These are phyloP conservation scores for Pouteria glomerata DNA, from an alignment of 148 eudicot species.

Conservation along the genomic window DNA sequence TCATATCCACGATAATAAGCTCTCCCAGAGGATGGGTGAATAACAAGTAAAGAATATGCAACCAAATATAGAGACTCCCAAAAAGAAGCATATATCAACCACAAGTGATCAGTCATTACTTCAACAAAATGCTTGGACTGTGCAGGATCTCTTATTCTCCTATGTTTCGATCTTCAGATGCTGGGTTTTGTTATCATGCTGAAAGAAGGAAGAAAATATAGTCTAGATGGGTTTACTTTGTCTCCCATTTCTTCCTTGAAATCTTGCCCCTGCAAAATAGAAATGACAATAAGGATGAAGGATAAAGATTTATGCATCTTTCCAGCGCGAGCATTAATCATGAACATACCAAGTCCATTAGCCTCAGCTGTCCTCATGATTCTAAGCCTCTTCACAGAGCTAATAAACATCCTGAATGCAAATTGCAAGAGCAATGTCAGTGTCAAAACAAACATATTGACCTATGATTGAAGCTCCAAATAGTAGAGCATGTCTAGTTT, in stretches of 20 bases:
- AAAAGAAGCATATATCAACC: constrained; percentile 17
- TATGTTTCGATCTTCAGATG: not conserved
- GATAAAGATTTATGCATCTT: not conserved
- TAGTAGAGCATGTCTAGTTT: not conserved
- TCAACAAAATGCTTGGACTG: constrained; percentile 17
- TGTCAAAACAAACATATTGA: not conserved
- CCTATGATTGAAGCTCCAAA: not conserved
- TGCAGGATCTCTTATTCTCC: constrained; percentile 8
- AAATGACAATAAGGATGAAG: not conserved
- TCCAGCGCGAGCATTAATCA: not conserved
- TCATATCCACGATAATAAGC: constrained; percentile 8
- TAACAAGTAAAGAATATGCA: not conserved
- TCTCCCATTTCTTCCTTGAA: constrained; percentile 40
- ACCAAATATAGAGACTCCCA: constrained; percentile 20
- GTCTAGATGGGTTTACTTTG: constrained; percentile 33
- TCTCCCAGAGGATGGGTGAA: constrained; percentile 11
- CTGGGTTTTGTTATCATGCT: not conserved
- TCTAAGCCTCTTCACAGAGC: constrained; percentile 74
- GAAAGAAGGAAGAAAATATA: not conserved
- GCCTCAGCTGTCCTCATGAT: constrained; percentile 91
- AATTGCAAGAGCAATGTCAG: not conserved
- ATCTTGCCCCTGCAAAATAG: constrained; percentile 44
- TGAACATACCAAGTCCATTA: constrained; percentile 68
- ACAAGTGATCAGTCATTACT: constrained; percentile 11
- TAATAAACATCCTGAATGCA: constrained; percentile 66